Percentiles rank a stretch among this genome's conserved stretches.
These are phyloP conservation scores for Alternaria gaisen DNA, from an alignment of 2,329 filamentous ascomycete genomes.

Conservation along the genomic window DNA sequence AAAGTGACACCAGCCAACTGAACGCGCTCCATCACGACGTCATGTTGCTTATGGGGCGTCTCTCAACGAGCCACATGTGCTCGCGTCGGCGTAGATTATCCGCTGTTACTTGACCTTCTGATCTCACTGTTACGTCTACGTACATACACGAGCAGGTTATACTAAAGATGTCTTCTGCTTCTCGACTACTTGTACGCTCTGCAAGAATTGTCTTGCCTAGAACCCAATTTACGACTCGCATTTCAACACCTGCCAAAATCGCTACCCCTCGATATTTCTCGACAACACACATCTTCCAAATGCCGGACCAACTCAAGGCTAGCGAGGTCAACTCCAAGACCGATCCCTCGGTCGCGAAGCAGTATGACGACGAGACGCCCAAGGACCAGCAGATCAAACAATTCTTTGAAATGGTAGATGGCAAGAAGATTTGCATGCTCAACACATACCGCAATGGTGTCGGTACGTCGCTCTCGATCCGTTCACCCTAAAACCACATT, in stretches of 20 bases:
- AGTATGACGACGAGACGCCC: slow-evolving; percentile 57
- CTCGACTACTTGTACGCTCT: slow-evolving; percentile 29
- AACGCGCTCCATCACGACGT: slow-evolving; percentile 26
- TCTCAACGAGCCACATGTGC: slow-evolving; percentile 11
- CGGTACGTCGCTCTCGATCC: slow-evolving; percentile 35
- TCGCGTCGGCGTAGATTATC: slow-evolving; percentile 5
- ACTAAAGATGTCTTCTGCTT: slow-evolving; percentile 23
- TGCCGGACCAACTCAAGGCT: slow-evolving; percentile 55
- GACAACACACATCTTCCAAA: slow-evolving; percentile 43
- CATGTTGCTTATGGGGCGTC: slow-evolving; percentile 24
- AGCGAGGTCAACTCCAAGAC: slow-evolving; percentile 54
- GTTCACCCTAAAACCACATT: not conserved
- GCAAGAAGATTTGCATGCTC: slow-evolving; percentile 56
- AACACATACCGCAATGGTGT: slow-evolving; percentile 54
- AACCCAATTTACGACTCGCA: slow-evolving; percentile 12
- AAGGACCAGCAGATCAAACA: slow-evolving; percentile 58
- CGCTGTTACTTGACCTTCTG: slow-evolving; percentile 19
- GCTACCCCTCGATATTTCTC: slow-evolving; percentile 27
- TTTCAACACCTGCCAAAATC: not conserved
- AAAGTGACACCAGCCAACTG: slow-evolving; percentile 18
- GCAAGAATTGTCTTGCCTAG: slow-evolving; percentile 5
- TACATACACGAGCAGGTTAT: slow-evolving; percentile 9
- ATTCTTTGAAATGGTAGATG: slow-evolving; percentile 58
- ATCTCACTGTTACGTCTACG: slow-evolving; percentile 33
- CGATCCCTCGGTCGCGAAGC: slow-evolving; percentile 60